A percentile compares a stretch with the other conserved stretches of the same genome.
These are phyloP conservation scores for Pseudogymnoascus sp. DNA, from an alignment of 2,329 filamentous ascomycete species.

Conservation along the genomic window DNA sequence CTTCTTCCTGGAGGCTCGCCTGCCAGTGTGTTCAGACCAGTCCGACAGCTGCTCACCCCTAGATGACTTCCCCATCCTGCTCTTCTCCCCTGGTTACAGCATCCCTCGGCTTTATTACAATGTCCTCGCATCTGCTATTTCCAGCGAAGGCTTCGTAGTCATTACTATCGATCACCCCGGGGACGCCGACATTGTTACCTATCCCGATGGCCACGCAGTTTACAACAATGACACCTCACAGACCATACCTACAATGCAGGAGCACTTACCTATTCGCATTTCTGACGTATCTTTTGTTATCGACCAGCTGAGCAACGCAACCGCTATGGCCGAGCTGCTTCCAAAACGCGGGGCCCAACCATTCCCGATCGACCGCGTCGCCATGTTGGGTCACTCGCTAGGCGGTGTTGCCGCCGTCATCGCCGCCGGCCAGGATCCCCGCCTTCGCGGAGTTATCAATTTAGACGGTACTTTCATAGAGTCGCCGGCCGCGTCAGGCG, in stretches of 20 bases:
- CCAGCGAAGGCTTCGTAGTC: slow-evolving; percentile 34
- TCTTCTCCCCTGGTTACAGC: slow-evolving; percentile 25
- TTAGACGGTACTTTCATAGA: slow-evolving; percentile 31
- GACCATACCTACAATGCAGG: slow-evolving; percentile 10
- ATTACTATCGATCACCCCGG: slow-evolving; percentile 38
- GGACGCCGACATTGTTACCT: slow-evolving; percentile 34
- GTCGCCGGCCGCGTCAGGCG: slow-evolving; percentile 30
- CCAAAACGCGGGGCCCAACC: not conserved
- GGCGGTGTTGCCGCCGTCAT: slow-evolving; percentile 29
- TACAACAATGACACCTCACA: slow-evolving; percentile 13
- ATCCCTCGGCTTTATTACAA: slow-evolving; percentile 21
- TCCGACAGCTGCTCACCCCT: not conserved
- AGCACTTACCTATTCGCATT: slow-evolving; percentile 19
- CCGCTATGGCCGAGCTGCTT: slow-evolving; percentile 16
- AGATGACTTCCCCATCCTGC: not conserved
- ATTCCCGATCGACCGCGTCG: slow-evolving; percentile 16
- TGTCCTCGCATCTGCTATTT: slow-evolving; percentile 25
- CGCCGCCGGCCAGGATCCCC: slow-evolving; percentile 24
- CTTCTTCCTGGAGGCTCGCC: slow-evolving; percentile 8
- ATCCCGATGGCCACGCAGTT: slow-evolving; percentile 30
- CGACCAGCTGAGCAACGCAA: slow-evolving; percentile 15
- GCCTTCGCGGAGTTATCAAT: slow-evolving; percentile 30
- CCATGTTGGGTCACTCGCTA: slow-evolving; percentile 27
- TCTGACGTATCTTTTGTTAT: slow-evolving; percentile 29
- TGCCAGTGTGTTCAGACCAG: slow-evolving; percentile 12